phyloP scores from a whole-genome alignment of 805 yeast genomes.

The Ascoidea asiatica region DNA sequence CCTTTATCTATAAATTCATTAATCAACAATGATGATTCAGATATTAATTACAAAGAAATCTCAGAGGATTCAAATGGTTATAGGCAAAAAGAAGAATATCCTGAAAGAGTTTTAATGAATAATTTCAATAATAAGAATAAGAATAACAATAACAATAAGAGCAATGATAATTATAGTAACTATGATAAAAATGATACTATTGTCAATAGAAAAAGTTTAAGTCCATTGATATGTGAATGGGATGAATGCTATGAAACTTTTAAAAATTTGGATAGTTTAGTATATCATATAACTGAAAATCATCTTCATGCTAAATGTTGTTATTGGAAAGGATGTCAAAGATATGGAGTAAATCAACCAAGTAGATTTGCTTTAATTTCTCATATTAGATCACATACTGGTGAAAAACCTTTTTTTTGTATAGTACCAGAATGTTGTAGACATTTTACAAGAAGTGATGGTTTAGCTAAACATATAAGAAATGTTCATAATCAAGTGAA shows the following conservation, averaged over 20 bases:
- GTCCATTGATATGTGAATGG: conserved; percentile 4
- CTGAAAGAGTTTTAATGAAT: background rate
- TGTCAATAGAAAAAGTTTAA: background rate
- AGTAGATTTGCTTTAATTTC: conserved; percentile 44
- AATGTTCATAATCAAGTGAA: conserved; percentile 37
- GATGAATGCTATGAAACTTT: conserved; percentile 9
- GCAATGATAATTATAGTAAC: too few species aligned
- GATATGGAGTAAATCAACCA: conserved; percentile 37
- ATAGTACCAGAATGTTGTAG: conserved; percentile 53
- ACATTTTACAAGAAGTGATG: conserved; percentile 45
- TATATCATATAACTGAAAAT: conserved; percentile 23
- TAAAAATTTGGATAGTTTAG: conserved; percentile 23
- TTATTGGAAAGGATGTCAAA: conserved; percentile 46
- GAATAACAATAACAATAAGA: background rate
- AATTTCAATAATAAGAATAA: too few species aligned
- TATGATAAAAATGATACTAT: background rate
- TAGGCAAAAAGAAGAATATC: too few species aligned
- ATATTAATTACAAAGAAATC: background rate
- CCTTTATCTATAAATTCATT: background rate
- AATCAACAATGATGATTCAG: background rate
- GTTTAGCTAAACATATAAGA: conserved; percentile 49
- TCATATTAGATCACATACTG: conserved; percentile 54
- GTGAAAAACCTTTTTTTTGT: conserved; percentile 55
- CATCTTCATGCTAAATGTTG: conserved; percentile 31
- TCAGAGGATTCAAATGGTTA: too few species aligned